Evolutionary conservation across 2,329 filamentous ascomycete species (phyloP).

Genomic region (Fusarium coffeatum): DNA sequence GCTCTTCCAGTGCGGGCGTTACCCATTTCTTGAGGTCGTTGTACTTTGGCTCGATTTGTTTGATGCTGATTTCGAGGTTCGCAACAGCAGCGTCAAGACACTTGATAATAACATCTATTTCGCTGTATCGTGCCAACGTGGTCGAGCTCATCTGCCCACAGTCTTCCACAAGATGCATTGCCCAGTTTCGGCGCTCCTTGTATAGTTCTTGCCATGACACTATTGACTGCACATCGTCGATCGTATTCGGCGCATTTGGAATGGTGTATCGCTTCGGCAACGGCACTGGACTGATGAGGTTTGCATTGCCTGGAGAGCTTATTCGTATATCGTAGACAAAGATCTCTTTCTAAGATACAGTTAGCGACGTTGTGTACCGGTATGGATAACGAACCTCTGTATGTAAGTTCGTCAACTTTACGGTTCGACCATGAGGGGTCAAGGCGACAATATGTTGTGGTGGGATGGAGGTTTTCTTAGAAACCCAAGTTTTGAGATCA

Average conservation of each 20-base stretch:
- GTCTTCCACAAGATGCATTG: constrained; percentile 74
- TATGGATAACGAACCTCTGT: constrained; percentile 70
- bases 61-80: constrained; percentile 83
- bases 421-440: constrained; percentile 84
- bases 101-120: constrained; percentile 80
- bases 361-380: constrained; percentile 26
- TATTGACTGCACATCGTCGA: constrained; percentile 82
- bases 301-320: constrained; percentile 62
- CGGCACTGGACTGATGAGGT: constrained; percentile 61
- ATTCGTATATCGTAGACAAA: constrained; percentile 91
- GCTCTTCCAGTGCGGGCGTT: constrained; percentile 73
- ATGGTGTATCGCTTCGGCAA: constrained; percentile 66
- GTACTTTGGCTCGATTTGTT: constrained; percentile 77
- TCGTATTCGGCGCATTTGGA: constrained; percentile 81
- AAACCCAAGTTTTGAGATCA: constrained; percentile 84
- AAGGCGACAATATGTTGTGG: constrained; percentile 85
- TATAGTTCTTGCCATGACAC: constrained; percentile 91
- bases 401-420: constrained; percentile 82
- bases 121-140: constrained; percentile 73
- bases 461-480: constrained; percentile 78
- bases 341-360: constrained; percentile 75
- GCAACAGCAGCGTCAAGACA: constrained; percentile 86
- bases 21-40: constrained; percentile 78
- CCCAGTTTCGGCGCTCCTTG: constrained; percentile 83
- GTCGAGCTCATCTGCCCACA: constrained; percentile 73